Evolutionary conservation across 306 rosid species (phyloP).

Genomic region (Cucurbita moschata): DNA sequence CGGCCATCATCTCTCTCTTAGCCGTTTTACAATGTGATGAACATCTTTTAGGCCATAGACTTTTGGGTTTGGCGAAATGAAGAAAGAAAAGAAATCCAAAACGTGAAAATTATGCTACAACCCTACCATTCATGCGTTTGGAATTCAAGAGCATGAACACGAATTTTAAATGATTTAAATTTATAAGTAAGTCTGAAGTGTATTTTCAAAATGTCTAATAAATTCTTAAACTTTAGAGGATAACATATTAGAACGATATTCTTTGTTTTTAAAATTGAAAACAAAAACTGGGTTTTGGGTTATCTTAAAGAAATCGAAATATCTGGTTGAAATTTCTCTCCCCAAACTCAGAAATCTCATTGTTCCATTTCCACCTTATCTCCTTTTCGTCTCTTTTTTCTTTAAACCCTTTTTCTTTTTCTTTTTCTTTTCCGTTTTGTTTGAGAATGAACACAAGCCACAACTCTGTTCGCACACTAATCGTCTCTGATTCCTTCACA

Average conservation of each 20-base stretch:
- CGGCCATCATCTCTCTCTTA: neutral
- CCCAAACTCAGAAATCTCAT: constrained; percentile 5
- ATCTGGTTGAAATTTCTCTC: constrained; percentile 22
- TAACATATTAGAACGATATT: too few relatives aligned
- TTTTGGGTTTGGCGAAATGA: neutral
- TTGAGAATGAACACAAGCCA: constrained; percentile 10
- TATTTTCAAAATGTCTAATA: too few relatives aligned
- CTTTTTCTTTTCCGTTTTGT: neutral
- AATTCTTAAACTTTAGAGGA: too few relatives aligned
- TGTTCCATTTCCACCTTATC: constrained; percentile 32
- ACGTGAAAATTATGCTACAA: neutral
- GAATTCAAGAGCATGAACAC: neutral
- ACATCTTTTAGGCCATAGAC: neutral
- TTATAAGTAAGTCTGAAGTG: too few relatives aligned
- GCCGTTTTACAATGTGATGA: neutral
- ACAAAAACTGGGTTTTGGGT: neutral
- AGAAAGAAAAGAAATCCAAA: neutral
- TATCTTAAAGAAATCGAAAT: constrained; percentile 22
- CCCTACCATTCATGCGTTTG: neutral
- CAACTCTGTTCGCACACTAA: neutral
- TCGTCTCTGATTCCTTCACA: neutral
- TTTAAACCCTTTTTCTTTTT: neutral
- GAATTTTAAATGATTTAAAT: too few relatives aligned
- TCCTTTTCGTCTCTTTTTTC: neutral
- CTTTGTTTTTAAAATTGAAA: constrained; percentile 7